Base-by-base conservation (phyloP, 441 rosid genomes). In the Pelargonium australe region DNA sequence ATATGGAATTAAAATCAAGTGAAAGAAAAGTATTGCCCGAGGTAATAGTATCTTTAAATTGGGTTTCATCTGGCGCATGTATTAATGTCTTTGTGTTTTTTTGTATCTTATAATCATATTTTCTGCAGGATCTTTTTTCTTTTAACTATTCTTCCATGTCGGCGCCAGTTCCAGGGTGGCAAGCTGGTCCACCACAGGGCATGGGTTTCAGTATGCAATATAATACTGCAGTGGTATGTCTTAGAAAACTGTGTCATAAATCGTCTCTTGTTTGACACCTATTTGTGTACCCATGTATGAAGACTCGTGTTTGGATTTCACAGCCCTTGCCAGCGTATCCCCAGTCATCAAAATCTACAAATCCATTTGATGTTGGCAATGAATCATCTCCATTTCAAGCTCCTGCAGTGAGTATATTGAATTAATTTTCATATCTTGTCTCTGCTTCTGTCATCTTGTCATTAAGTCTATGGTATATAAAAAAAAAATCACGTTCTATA, bases 1-100 rank as follows among this genome's bases (percentile, higher is more conserved):
- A 81, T 17, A 16, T 23, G 31, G 96, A 90, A 68, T 80, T 75
- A 55, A 82, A 83, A 74, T 69, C 83, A 57, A 70, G 72, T 37
- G 89, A 87, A 79, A 92, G 97, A 82, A 79, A 70, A 76, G 96
- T 84, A 85, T 78, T 92, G 75, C 91, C 99, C 67, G 84, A 62
- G 89, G 98, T 95, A 87, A 72, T 69, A 43, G 55, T 69, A 58
- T 43, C n/a, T 44, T 31, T 68, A 7, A 19, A 57, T 9, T 25
- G 51, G 7, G 25, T 64, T 7, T 40, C 14, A 20, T 68, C 14
- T 37, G 19, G 6, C 41, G 63, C 69, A 57, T 67, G 23, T 44
- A 17, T 53, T 68, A 4, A 17, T 44, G 5, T 69, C 45, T 57
- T 25, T 57, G 17, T 72, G 28, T 57, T 19, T 5, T 14, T 4